Conservation (phyloP, 2,329 filamentous ascomycete species). For the Clarireedia monteithiana region DNA sequence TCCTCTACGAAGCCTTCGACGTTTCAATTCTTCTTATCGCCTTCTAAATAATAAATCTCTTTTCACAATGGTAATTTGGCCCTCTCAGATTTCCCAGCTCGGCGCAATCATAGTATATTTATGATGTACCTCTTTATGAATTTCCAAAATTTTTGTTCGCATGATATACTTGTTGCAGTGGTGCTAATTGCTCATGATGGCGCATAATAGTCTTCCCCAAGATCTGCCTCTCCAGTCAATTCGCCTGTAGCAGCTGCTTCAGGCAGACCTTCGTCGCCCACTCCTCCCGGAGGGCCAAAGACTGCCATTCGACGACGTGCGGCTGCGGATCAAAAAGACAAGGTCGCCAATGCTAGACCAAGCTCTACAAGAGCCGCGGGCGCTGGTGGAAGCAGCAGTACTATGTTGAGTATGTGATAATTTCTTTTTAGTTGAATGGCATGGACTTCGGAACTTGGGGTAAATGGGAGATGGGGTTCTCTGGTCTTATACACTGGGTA, state of each 20-base stretch:
- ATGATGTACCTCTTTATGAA: background rate
- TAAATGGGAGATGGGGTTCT: too few relatives aligned
- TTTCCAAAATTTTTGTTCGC: background rate
- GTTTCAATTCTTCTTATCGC: background rate
- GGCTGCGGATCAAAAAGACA: constrained; percentile 95
- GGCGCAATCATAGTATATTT: background rate
- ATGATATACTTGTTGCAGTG: background rate
- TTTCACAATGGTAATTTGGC: constrained; percentile 6
- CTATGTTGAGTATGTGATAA: constrained; percentile 79
- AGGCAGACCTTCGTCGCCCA: constrained; percentile 73
- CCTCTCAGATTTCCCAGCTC: background rate
- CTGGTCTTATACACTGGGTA: background rate
- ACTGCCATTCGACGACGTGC: constrained; percentile 93
- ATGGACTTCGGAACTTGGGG: too few relatives aligned
- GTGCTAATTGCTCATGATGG: background rate
- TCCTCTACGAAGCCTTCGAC: background rate
- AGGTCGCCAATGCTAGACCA: constrained; percentile 86
- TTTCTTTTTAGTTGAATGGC: constrained; percentile 1
- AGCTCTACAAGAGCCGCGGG: constrained; percentile 89
- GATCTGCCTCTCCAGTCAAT: constrained; percentile 49
- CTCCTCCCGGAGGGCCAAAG: constrained; percentile 86
- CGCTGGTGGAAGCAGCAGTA: constrained; percentile 92
- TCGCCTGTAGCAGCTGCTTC: constrained; percentile 39
- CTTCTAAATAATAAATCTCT: background rate
- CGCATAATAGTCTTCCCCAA: constrained; percentile 28